Evolutionary conservation across 2,329 filamentous ascomycete genomes (phyloP), one percentile per base, ranked within the genome.

Genomic region (Sclerotinia subarctica): DNA sequence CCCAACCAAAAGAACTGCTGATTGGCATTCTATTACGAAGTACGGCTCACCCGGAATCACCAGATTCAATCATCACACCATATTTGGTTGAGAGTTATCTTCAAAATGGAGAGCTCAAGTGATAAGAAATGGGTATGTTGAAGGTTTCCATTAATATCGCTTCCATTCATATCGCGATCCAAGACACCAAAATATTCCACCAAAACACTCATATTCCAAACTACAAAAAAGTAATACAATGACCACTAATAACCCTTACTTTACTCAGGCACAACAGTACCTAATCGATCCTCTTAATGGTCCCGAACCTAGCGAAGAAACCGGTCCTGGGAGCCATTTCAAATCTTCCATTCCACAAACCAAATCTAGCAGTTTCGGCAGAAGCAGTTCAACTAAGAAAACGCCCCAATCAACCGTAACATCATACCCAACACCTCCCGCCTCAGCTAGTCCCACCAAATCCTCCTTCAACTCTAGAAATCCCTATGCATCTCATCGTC

Each of bases 261-360:
- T 5, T 13, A 26, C 11, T 1, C 75, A 92, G 89, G 88, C 89
- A 54, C 81, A 83, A 65, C 84, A 86, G 74, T 88, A 90, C 75
- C 81, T 93, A 56, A 85, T 92, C 72, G 88, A 90, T 73, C 90
- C 90, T 71, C 81, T 93, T 70, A 87, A 82, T 73, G 88, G 84
- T 29, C 88, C 88, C 13, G 87, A 91, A 70, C 90, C 90, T 19
- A 86, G 82, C 69, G 85, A 89, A 70, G 87, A 90, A 76, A 90
- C 86, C 59, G 88, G 89, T 10, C 85, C 85, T n/a, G 86, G 86
- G 69, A 81, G 82, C 4, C 85, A 86, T 70, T 76, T 75, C 60
- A 69, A 24, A 15, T 69, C 69, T 52, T 65, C 52, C 15, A 38
- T 69, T 29, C 54, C 69, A 46, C 69, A 51, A 59, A n/a, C 72